Base-by-base conservation (phyloP, 164 flowering plant species). In the Aristolochia californica region DNA sequence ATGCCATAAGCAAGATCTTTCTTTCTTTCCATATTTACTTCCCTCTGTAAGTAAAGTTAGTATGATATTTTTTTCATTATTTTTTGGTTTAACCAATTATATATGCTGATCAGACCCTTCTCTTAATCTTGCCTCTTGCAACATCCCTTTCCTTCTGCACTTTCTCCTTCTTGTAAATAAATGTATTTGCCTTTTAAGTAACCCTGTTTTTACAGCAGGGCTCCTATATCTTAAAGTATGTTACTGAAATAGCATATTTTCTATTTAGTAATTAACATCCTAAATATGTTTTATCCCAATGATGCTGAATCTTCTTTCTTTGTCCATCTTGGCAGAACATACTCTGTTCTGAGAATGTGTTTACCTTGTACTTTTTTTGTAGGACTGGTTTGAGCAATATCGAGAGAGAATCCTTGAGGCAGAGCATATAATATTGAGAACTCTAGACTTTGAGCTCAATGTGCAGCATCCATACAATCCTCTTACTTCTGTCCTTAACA, bases 381-480 rank as follows among this genome's bases (percentile, higher is more conserved):
- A 93, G 99, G 95, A 77, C 57, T 93, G 96, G 96, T 93, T 93
- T 66, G 97, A 89, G 72, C 83, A 85, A 70, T 93, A 83, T 66
- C 78, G 88, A 20, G 96, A 93, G 49, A 79, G 83, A 49, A 78
- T 85, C 47, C 71, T 67, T 67, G 95, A 83, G 65, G 96, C 99
- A 53, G 99, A 93, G 77, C 83, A 83, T 48, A 64, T 87, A 81
- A 81, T 93, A 56, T 69, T 93, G 68, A 85, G 87, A 22, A 93
- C 99, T 40, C 76, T 93, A 44, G 79, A 93, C 64, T 93, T 93
- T 76, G 99, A 93, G 80, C 84, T 93, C 27, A 73, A 59, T 63
- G 99, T 93, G 72, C 84, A 84, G 62, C 99, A 93, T 70, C 99
- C 99, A 30, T 89, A 82, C 61, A 83, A 40, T 71, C 79, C 90